A percentile compares a stretch with the other conserved stretches of the same genome.
Evolutionary conservation across 2,329 filamentous ascomycete genomes (phyloP).

Genomic region (Ilyonectria mors-panacis): DNA sequence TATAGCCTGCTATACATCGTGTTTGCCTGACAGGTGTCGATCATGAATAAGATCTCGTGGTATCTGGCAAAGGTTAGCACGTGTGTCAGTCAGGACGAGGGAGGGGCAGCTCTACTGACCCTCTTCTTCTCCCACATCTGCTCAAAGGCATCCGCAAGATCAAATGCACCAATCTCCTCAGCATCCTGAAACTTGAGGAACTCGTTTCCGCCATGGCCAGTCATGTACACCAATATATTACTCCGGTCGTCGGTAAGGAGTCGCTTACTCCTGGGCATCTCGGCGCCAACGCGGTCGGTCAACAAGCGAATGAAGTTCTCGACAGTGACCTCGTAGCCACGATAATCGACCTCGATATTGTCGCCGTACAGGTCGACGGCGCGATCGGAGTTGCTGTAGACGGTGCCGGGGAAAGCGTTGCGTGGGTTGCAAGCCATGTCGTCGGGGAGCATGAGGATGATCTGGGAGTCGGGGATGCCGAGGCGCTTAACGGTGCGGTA

Average conservation of each 20-base stretch:
- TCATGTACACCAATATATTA: slow-evolving; percentile 99
- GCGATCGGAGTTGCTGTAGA: slow-evolving; percentile 98
- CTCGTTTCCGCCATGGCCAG: slow-evolving; percentile 96
- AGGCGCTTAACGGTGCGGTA: slow-evolving; percentile 98
- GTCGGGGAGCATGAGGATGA: slow-evolving; percentile 99
- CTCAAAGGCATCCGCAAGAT: slow-evolving; percentile 96
- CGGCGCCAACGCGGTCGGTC: slow-evolving; percentile 93
- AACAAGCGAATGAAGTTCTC: slow-evolving; percentile 98
- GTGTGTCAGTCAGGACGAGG: background rate
- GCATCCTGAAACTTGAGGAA: slow-evolving; percentile 99
- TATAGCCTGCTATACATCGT: slow-evolving; percentile 99
- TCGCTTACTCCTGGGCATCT: slow-evolving; percentile 95
- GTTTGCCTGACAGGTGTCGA: slow-evolving; percentile 99
- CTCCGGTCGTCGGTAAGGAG: slow-evolving; percentile 94
- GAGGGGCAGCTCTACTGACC: slow-evolving; percentile 54
- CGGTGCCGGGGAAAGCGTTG: slow-evolving; percentile 96
- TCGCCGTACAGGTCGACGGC: slow-evolving; percentile 97
- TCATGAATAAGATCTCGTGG: slow-evolving; percentile 99
- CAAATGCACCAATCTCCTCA: slow-evolving; percentile 96
- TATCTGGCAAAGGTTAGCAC: slow-evolving; percentile 70
- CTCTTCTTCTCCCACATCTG: slow-evolving; percentile 99
- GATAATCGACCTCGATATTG: slow-evolving; percentile 98
- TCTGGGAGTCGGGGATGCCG: slow-evolving; percentile 97
- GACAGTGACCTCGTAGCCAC: slow-evolving; percentile 98
- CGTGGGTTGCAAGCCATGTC: slow-evolving; percentile 99